Evolutionary conservation across 306 rosid species (phyloP).

Genomic region (cucumber (Cucumis sativus)): DNA sequence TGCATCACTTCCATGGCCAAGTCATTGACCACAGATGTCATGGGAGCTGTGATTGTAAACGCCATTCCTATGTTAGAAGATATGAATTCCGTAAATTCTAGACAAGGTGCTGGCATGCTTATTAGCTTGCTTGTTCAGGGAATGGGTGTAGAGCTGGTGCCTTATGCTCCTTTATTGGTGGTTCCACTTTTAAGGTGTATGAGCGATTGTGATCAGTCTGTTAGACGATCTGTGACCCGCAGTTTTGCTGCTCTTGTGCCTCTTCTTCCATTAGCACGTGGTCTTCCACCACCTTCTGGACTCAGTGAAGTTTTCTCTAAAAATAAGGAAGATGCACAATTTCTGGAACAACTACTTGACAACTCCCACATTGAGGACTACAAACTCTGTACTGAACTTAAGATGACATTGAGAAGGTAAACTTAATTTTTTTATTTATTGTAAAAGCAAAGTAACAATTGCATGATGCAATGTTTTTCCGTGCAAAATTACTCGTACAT

Average conservation of each 20-base stretch:
- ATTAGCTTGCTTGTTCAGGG: conserved; percentile 95
- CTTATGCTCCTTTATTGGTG: conserved; percentile 86
- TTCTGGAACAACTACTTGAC: conserved; percentile 94
- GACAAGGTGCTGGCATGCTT: conserved; percentile 97
- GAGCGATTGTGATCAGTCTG: conserved; percentile 94
- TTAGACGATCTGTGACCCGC: conserved; percentile 92
- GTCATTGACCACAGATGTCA: conserved; percentile 65
- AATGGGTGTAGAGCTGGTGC: conserved; percentile 69
- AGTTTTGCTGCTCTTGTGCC: conserved; percentile 99
- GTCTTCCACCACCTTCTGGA: conserved; percentile 83
- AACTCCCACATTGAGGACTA: conserved; percentile 92
- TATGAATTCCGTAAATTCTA: conserved; percentile 63
- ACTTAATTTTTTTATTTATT: background rate
- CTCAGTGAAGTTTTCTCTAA: conserved; percentile 47
- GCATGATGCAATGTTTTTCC: background rate
- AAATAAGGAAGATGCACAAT: conserved; percentile 67
- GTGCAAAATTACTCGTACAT: background rate
- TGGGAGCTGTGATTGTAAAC: conserved; percentile 76
- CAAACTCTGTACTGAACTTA: conserved; percentile 59
- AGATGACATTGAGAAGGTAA: conserved; percentile 85
- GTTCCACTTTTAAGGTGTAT: conserved; percentile 94
- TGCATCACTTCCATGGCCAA: conserved; percentile 96
- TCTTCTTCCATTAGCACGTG: conserved; percentile 91
- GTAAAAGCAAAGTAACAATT: background rate
- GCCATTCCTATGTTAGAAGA: conserved; percentile 88